Percentiles rank a stretch among this genome's conserved stretches.
Evolutionary conservation across 75 land plant species (phyloP).

Genomic region (Cunninghamia lanceolata): DNA sequence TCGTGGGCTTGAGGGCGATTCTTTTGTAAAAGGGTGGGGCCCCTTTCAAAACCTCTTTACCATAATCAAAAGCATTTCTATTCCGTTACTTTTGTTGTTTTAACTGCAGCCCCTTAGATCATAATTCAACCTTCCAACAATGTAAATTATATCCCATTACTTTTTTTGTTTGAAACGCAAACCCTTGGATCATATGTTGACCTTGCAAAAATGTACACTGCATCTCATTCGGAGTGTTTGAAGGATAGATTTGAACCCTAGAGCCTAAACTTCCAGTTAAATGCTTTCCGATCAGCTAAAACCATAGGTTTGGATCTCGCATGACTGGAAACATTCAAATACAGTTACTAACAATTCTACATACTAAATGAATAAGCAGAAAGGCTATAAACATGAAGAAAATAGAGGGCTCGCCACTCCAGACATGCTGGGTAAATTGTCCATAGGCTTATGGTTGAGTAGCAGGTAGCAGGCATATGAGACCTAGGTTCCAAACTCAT

Average conservation of each 20-base stretch:
- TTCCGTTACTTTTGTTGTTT: not conserved
- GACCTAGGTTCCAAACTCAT: not conserved
- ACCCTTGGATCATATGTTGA: too few relatives aligned
- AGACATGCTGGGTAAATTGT: not conserved
- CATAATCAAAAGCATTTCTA: too few relatives aligned
- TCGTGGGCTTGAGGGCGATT: too few relatives aligned
- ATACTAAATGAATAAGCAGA: not conserved
- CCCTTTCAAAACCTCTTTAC: too few relatives aligned
- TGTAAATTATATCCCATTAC: not conserved
- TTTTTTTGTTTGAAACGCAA: too few relatives aligned
- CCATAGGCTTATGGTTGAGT: not conserved
- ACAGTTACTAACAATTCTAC: not conserved
- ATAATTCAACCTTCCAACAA: too few relatives aligned
- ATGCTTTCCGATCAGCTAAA: not conserved
- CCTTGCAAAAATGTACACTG: too few relatives aligned
- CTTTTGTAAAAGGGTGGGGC: too few relatives aligned
- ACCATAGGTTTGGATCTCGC: not conserved
- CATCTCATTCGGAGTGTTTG: too few relatives aligned
- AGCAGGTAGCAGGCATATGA: not conserved
- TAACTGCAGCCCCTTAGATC: not conserved
- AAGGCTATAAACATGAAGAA: not conserved
- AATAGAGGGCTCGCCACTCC: not conserved
- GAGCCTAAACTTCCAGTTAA: not conserved
- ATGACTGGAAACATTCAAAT: not conserved
- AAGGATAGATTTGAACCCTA: not conserved